These are phyloP conservation scores for Tetracladium marchalianum DNA, from an alignment of 495 filamentous ascomycete genomes.

Conservation along the genomic window DNA sequence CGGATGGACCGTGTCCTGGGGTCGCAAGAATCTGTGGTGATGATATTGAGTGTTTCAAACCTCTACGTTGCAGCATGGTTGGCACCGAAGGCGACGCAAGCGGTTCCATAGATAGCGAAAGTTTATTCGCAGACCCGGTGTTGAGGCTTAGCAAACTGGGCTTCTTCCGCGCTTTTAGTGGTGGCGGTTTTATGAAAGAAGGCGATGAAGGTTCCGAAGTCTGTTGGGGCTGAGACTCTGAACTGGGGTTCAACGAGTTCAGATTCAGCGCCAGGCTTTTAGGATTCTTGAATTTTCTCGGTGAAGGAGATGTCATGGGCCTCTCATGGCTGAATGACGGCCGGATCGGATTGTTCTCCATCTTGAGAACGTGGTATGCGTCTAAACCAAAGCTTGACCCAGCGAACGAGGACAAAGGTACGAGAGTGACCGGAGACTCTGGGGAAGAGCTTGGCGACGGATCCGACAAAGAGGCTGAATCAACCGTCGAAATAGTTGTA, in stretches of 20 bases:
- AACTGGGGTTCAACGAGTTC: conserved; percentile 65
- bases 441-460: conserved; percentile 86
- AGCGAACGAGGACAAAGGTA: conserved; percentile 47
- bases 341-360: conserved; percentile 13
- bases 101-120: conserved; percentile 3
- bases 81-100: conserved; percentile 23
- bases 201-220: conserved; percentile 75
- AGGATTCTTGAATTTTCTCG: conserved; percentile 74
- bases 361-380: conserved; percentile 24
- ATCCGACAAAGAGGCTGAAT: conserved; percentile 80
- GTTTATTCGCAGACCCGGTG: conserved; percentile 38
- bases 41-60: conserved; percentile 45
- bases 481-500: conserved; percentile 87
- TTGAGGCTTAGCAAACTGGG: conserved; percentile 66
- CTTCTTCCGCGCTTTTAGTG: conserved; percentile 52
- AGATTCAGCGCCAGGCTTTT: conserved; percentile 91
- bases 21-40: conserved; percentile 45
- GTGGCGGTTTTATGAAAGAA: conserved; percentile 65
- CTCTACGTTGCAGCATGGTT: conserved; percentile 41
- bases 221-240: conserved; percentile 14
- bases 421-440: conserved; percentile 64
- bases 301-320: conserved; percentile 57
- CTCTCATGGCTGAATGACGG: conserved; percentile 25
- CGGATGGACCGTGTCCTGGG: conserved; percentile 39
- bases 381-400: conserved; percentile 30